phyloP scores from a whole-genome alignment of 2,329 filamentous ascomycete genomes.

The Neobulgaria alba region DNA sequence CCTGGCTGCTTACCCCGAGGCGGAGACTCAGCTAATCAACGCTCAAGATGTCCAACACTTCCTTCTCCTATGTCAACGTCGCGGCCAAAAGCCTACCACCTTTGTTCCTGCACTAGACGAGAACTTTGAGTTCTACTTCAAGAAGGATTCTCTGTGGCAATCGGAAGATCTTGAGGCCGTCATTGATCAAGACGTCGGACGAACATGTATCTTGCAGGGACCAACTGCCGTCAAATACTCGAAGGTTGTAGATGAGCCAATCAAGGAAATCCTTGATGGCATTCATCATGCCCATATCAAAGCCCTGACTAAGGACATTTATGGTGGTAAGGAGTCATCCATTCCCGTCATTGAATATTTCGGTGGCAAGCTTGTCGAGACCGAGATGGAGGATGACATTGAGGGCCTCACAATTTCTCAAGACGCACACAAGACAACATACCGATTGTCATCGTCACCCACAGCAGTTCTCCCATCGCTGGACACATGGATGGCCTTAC shows the following conservation, averaged over 20 bases:
- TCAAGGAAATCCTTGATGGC: conserved; percentile 87
- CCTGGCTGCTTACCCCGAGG: conserved; percentile 74
- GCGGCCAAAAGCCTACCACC: conserved; percentile 89
- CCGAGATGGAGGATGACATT: conserved; percentile 64
- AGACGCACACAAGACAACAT: conserved; percentile 71
- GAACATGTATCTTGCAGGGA: conserved; percentile 93
- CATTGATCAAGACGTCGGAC: conserved; percentile 88
- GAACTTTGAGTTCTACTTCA: conserved; percentile 99
- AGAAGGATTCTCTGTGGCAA: conserved; percentile 99
- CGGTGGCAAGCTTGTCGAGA: conserved; percentile 73
- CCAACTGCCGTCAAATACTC: conserved; percentile 89
- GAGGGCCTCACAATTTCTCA: conserved; percentile 81
- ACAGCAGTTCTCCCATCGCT: conserved; percentile 66
- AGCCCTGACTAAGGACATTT: conserved; percentile 69
- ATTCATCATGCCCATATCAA: conserved; percentile 86
- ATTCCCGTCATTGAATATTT: conserved; percentile 93
- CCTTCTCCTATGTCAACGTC: conserved; percentile 81
- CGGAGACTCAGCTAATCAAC: conserved; percentile 86
- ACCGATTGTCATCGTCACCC: conserved; percentile 70
- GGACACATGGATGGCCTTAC: conserved; percentile 78
- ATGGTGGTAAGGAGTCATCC: conserved; percentile 60
- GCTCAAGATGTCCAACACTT: conserved; percentile 98
- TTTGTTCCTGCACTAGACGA: conserved; percentile 95
- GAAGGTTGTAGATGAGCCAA: conserved; percentile 81
- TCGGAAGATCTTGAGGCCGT: conserved; percentile 96